Conservation (phyloP, 768 basidiomycete genomes). For the Boletus rufocinnamomeus region DNA sequence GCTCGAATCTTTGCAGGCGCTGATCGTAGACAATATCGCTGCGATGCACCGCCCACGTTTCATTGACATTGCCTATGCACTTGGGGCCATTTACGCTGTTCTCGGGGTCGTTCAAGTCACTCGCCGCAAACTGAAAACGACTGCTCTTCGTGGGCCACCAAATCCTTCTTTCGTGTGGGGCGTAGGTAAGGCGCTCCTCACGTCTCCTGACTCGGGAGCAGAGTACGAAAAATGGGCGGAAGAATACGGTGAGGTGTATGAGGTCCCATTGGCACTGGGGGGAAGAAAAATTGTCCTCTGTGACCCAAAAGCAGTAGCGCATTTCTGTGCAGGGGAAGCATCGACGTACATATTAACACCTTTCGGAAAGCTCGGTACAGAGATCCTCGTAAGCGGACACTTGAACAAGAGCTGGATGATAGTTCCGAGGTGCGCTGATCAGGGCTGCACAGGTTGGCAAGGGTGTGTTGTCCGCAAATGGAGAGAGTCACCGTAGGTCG, state of each 20-base stretch:
- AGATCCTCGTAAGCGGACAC: constrained; percentile 25
- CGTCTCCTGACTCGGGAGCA: constrained; percentile 28
- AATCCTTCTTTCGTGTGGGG: constrained; percentile 22
- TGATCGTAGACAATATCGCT: not conserved
- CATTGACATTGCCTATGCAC: constrained; percentile 1
- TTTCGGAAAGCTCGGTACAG: constrained; percentile 21
- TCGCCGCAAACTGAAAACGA: constrained; percentile 16
- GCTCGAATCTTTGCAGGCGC: constrained; percentile 4
- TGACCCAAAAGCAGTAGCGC: constrained; percentile 52
- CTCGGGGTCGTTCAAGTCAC: constrained; percentile 5
- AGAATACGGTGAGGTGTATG: constrained; percentile 49
- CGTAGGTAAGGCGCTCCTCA: not conserved
- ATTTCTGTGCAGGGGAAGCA: constrained; percentile 53
- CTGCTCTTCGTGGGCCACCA: constrained; percentile 24
- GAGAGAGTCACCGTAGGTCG: constrained; percentile 46
- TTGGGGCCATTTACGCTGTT: constrained; percentile 8
- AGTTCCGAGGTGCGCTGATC: not conserved
- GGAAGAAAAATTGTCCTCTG: constrained; percentile 38
- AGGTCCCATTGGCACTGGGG: constrained; percentile 41
- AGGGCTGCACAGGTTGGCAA: constrained; percentile 32
- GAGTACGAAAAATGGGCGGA: constrained; percentile 49
- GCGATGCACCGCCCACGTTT: not conserved
- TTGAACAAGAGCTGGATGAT: not conserved
- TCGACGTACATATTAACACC: constrained; percentile 35
- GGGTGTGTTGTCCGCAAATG: constrained; percentile 42